Evolutionary conservation across 305 asterid genomes (phyloP), one percentile per base, ranked within the genome.

Genomic region (Caryopteris hybrid): DNA sequence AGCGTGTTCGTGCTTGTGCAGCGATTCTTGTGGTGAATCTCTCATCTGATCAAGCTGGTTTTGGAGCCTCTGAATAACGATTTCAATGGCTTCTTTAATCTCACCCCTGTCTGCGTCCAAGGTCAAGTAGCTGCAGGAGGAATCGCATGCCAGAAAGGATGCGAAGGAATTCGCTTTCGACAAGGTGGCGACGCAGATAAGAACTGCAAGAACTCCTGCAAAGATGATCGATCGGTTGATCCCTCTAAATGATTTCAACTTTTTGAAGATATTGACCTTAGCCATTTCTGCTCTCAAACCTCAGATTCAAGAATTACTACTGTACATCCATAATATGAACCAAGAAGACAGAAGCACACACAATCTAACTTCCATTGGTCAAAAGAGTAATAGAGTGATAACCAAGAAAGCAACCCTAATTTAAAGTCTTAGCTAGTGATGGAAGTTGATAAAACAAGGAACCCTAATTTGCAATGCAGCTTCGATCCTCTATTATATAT

Each of bases 101-200:
- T 68, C 78, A 12, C 12, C 47, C n/a, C 46, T 53, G 54, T 47
- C 42, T 4, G 31, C 8, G 41, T 25, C 31, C 3, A 66, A 34
- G 12, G 16, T 39, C 25, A 21, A 25, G 68, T 72, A 64, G 63
- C 22, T 46, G 68, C 78, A 79, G 0, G 79, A 50, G 51, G 80
- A 45, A 42, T 78, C 74, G 0, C 80, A 48, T 48, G 33, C 66
- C 5, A 74, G 76, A 55, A 78, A 74, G 39, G 85, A 76, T 47
- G 71, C 66, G 18, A 77, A 65, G 8, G 87, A 80, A 70, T 74
- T 77, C 50, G 83, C 74, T 66, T 79, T 80, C 5, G 77, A 80
- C 47, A 81, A 67, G n/a, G 82, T 78, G 70, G 79, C 72, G 21
- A 78, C 55, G 57, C 74, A 77, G 42, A 81, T 61, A 20, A 82